A percentile compares a stretch with the other conserved stretches of the same genome.
Evolutionary conservation across 1,139 yeast genomes (phyloP).

Genomic region (Spencermartinsiella ligniputridi): DNA sequence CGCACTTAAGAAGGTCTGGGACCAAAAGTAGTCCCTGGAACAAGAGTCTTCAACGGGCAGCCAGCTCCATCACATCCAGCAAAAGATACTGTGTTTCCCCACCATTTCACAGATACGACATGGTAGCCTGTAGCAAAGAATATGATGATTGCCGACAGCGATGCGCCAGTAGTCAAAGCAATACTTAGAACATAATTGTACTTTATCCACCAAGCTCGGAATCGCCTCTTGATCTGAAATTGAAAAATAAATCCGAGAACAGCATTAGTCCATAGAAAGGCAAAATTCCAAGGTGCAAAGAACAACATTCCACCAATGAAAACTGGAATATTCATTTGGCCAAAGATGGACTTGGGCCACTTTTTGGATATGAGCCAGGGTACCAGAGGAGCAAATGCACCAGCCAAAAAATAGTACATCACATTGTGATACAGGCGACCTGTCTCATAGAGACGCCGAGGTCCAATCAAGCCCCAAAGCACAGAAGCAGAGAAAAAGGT

Average conservation of each 20-base stretch:
- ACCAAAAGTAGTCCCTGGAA: neutral
- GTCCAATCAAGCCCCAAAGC: constrained; percentile 61
- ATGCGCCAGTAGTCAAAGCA: constrained; percentile 58
- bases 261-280: constrained; percentile 49
- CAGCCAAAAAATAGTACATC: constrained; percentile 29
- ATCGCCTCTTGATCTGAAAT: constrained; percentile 46
- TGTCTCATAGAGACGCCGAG: constrained; percentile 46
- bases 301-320: constrained; percentile 33
- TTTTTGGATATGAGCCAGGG: constrained; percentile 33
- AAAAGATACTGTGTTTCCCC: constrained; percentile 50
- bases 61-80: constrained; percentile 42
- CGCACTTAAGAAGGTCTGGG: too few species aligned
- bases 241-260: constrained; percentile 49
- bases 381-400: constrained; percentile 39
- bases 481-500: constrained; percentile 49
- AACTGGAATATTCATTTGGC: constrained; percentile 5
- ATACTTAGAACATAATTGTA: constrained; percentile 57
- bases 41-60: constrained; percentile 3
- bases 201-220: constrained; percentile 55
- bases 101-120: constrained; percentile 42
- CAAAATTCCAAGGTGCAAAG: constrained; percentile 48
- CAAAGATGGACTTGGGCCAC: constrained; percentile 6
- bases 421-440: constrained; percentile 41
- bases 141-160: constrained; percentile 49
- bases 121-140: constrained; percentile 51